Evolutionary conservation across 371 early-diverging fungal genomes (phyloP), one percentile per base, ranked within the genome.

Genomic region (Syncephalastrum sp.): DNA sequence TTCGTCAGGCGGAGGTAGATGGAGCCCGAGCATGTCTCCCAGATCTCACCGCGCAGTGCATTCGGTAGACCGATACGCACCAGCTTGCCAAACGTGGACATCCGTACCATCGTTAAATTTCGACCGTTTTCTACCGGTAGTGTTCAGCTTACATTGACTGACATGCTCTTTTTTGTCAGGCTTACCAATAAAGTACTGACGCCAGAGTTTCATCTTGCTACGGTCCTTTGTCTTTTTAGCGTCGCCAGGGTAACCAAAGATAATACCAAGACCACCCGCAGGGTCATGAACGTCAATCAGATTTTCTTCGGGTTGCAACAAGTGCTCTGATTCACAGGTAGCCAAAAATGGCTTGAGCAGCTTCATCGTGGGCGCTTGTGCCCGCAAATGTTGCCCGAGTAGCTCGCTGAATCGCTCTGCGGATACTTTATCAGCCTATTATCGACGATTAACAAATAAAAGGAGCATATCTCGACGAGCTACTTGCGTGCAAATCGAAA

Each of bases 11-110:
- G 78, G 55, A 91, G 80, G 56, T 85, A 94, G 55, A 95, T 85
- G 5, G 96, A 87, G 5, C 99, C 99, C 17, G 90, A 90, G 66
- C 92, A 91, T 4, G 91, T 70, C 71, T 97, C 98, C 99, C 99
- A 98, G 10, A 97, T 82, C 71, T 98, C 99, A 12, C 97, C 96
- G 24, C 99, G 88, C 54, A 97, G 69, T 23, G 80, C 69, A 66
- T 94, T 94, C 1, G 98, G 95, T 42, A 97, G 71, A 6, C 99
- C 99, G 1, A 96, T 88, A 6, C 96, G 87, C 17, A 96, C 88
- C 42, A 98, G 80, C 54, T 92, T 91, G n/a, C 88, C 81, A 72
- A 95, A 96, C 21, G 89, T 91, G 4, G 92, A 84, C 2, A 85
- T 77, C 23, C 91, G 85, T 15, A 94, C 69, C 46, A 92, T 72